Evolutionary conservation across 495 filamentous ascomycete species (phyloP), one percentile per base, ranked within the genome.

Genomic region (Rostrohypoxylon terebratum): DNA sequence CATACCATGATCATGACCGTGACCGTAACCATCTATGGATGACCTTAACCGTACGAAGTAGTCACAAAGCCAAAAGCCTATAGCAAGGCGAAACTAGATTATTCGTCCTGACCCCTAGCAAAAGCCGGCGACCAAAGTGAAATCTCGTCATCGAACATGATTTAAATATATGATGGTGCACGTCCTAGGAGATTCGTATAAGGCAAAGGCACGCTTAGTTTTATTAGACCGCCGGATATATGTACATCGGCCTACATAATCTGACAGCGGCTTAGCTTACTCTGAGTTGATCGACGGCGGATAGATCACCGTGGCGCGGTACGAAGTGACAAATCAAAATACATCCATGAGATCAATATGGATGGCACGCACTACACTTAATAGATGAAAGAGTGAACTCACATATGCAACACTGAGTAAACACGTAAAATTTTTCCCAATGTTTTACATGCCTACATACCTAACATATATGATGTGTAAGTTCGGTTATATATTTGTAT

Each of bases 271-370:
- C 61, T 71, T 66, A 53, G 45, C 16, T 59, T 70, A 66, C 63
- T 74, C 44, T 53, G 63, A 70, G 2, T 14, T 51, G 36, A 51
- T 70, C 44, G 45, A 66, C 66, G 2, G 18, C 62, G 45, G 66
- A 68, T 70, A 54, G 58, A 69, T 74, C 58, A 63, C 45, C 63
- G 62, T 67, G 44, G 42, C 62, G 59, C 58, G 31, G 66, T 74
- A 74, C 71, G 71, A 66, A 40, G 63, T 18, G 38, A 62, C 71
- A 70, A 70, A 74, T 74, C 62, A 74, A 55, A 67, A 25, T 47
- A 51, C 62, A 25, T 47, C 45, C 62, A 59, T 44, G 20, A 63
- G 36, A 6, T 63, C 59, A 28, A 62, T 50, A 62, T 54, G 51
- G 57, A 59, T 70, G 40, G 47, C 58, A 68, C 51, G 44, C 58